Percentiles rank a stretch among this genome's conserved stretches.
These are phyloP conservation scores for Moniliella sp. DNA, from an alignment of 1,284 basidiomycete species.

Conservation along the genomic window DNA sequence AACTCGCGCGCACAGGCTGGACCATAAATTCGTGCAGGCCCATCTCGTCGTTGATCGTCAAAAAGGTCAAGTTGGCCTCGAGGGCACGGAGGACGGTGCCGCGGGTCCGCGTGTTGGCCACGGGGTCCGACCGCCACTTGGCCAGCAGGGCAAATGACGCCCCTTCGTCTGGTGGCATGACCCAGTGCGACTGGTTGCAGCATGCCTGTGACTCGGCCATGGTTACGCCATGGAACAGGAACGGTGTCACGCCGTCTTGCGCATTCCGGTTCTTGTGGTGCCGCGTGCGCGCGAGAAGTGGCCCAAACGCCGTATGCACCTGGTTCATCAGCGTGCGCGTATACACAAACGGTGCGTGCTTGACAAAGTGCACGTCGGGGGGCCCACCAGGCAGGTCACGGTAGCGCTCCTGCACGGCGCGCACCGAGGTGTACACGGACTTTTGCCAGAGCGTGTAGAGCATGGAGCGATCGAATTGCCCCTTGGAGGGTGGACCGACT, in stretches of 20 bases:
- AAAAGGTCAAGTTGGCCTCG: background rate
- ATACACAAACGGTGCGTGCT: constrained; percentile 3
- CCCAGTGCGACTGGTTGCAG: background rate
- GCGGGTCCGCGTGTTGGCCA: background rate
- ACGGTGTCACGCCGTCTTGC: constrained; percentile 1
- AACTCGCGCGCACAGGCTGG: too few relatives aligned
- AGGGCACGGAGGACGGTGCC: background rate
- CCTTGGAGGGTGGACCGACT: background rate
- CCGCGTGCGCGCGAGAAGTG: background rate
- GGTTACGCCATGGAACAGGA: constrained; percentile 2
- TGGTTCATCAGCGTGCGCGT: background rate
- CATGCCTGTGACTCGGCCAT: too few relatives aligned
- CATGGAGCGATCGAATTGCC: background rate
- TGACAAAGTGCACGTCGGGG: constrained; percentile 1
- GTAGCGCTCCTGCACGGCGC: constrained; percentile 1
- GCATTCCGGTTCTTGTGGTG: constrained; percentile 1
- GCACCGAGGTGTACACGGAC: constrained; percentile 1
- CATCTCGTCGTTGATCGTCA: background rate
- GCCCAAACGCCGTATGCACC: constrained; percentile 1
- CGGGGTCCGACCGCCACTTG: background rate
- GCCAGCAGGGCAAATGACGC: background rate
- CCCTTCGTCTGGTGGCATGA: background rate
- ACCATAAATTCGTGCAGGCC: too few relatives aligned
- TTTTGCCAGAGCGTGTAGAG: constrained; percentile 1
- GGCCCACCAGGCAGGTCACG: background rate